A percentile compares a stretch with the other conserved stretches of the same genome.
Evolutionary conservation across 495 filamentous ascomycete genomes (phyloP).

Genomic region (Monascus purpureus): DNA sequence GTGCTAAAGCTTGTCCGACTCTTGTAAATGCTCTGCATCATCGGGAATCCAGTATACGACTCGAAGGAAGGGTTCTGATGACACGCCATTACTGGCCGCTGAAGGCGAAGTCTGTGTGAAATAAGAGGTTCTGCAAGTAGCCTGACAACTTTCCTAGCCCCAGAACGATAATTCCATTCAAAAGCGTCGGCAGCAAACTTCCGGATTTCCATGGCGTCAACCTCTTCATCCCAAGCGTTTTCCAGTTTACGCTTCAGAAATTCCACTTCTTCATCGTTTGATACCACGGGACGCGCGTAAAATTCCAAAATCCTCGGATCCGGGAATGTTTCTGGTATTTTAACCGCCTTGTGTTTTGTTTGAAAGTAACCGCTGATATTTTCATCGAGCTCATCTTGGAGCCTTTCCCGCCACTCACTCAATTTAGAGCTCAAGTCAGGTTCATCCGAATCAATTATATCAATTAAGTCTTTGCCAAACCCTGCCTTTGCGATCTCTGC

Average conservation of each 20-base stretch:
- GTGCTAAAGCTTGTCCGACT: slow-evolving; percentile 55
- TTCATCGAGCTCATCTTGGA: slow-evolving; percentile 61
- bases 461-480: slow-evolving; percentile 68
- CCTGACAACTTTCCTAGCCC: slow-evolving; percentile 73
- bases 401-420: slow-evolving; percentile 55
- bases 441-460: slow-evolving; percentile 33
- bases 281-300: slow-evolving; percentile 77
- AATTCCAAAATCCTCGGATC: slow-evolving; percentile 64
- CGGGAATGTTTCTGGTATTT: slow-evolving; percentile 72
- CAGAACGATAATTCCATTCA: slow-evolving; percentile 65
- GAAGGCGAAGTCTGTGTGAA: slow-evolving; percentile 43
- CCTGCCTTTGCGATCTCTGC: slow-evolving; percentile 82
- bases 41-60: slow-evolving; percentile 21
- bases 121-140: slow-evolving; percentile 69
- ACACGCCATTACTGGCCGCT: slow-evolving; percentile 12
- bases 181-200: slow-evolving; percentile 65
- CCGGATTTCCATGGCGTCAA: slow-evolving; percentile 56
- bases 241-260: slow-evolving; percentile 31
- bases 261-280: slow-evolving; percentile 42
- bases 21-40: slow-evolving; percentile 45
- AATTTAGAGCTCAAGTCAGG: slow-evolving; percentile 34
- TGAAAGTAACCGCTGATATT: slow-evolving; percentile 79
- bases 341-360: slow-evolving; percentile 55
- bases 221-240: slow-evolving; percentile 46
- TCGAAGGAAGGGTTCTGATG: slow-evolving; percentile 9